A percentile compares a stretch with the other conserved stretches of the same genome.
Evolutionary conservation across 176 grass and related monocot species (phyloP).

Genomic region (Oropetium thomaeum): DNA sequence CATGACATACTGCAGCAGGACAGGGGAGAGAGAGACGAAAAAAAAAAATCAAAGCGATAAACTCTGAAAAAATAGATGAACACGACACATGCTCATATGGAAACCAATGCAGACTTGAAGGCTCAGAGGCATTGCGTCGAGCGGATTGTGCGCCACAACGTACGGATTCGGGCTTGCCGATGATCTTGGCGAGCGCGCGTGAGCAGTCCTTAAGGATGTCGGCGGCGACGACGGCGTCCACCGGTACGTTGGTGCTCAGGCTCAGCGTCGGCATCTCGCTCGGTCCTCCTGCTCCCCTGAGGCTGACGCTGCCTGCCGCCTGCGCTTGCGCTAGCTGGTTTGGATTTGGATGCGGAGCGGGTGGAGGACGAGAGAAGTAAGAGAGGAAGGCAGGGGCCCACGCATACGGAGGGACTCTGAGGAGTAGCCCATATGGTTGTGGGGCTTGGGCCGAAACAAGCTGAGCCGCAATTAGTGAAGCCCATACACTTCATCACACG

Average conservation of each 20-base stretch:
- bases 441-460: background rate
- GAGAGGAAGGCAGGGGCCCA: background rate
- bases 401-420: background rate
- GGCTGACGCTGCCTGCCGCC: background rate
- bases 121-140: slow-evolving; percentile 31
- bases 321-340: background rate
- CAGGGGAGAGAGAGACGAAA: background rate
- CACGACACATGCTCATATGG: background rate
- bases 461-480: background rate
- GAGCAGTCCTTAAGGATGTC: slow-evolving; percentile 92
- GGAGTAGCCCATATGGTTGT: background rate
- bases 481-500: too few relatives aligned
- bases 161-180: slow-evolving; percentile 96
- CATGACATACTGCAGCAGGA: slow-evolving; percentile 68
- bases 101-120: background rate
- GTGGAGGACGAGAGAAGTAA: background rate
- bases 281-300: background rate
- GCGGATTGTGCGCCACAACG: background rate
- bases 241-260: slow-evolving; percentile 88
- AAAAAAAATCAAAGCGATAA: background rate
- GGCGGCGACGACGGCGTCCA: slow-evolving; percentile 77
- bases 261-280: slow-evolving; percentile 71
- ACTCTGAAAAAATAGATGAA: background rate
- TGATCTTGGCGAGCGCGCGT: slow-evolving; percentile 67
- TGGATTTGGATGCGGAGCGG: slow-evolving; percentile 6